Evolutionary conservation across 495 filamentous ascomycete species (phyloP).

Genomic region (Tuber calosporum): DNA sequence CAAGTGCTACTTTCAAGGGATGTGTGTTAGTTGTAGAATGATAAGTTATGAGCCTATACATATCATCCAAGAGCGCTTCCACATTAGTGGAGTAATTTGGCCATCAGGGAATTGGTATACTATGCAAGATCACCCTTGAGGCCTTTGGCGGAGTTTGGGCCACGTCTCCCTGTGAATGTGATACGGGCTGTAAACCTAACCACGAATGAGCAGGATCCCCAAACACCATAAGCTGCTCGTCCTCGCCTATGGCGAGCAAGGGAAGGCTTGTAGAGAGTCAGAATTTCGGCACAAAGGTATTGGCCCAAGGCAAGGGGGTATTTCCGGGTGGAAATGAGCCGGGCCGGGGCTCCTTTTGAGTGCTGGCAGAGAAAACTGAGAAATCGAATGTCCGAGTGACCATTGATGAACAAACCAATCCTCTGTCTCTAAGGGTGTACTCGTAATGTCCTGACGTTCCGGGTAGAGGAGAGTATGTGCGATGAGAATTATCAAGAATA

Average conservation of each 20-base stretch:
- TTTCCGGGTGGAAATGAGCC: neutral
- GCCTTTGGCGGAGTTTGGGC: no score
- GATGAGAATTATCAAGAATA: neutral
- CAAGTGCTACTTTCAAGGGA: neutral
- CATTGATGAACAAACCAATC: neutral
- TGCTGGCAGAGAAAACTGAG: neutral
- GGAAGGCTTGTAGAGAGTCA: neutral
- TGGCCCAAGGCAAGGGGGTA: neutral
- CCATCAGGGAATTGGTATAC: neutral
- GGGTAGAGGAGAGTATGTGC: neutral
- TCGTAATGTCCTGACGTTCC: no score
- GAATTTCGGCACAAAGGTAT: neutral
- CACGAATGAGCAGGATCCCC: neutral
- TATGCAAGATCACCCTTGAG: neutral
- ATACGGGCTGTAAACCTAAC: neutral
- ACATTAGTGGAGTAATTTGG: neutral
- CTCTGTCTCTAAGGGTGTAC: neutral
- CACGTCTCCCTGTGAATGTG: neutral
- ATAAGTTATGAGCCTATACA: neutral
- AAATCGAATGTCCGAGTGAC: neutral
- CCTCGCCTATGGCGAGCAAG: neutral
- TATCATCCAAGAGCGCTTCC: neutral
- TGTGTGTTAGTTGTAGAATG: neutral
- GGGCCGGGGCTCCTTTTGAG: neutral
- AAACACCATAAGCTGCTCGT: neutral